Conservation (phyloP, 2,329 filamentous ascomycete species). For the Xylaria hypoxylon region DNA sequence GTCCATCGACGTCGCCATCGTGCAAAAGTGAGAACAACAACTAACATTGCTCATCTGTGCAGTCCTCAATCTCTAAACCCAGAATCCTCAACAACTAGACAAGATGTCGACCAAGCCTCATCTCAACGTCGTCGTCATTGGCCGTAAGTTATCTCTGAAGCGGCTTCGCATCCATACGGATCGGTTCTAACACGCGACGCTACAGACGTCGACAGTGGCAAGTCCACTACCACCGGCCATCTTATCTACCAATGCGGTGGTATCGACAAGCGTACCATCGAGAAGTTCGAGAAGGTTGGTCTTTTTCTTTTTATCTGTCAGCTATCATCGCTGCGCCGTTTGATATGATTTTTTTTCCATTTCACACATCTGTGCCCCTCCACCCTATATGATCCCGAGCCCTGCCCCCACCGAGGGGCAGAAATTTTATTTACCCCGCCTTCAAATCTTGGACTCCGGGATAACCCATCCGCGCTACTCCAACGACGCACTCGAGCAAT, state of each 20-base stretch:
- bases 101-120: slow-evolving; percentile 75
- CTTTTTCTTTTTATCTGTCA: slow-evolving; percentile 18
- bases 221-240: slow-evolving; percentile 72
- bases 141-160: slow-evolving; percentile 49
- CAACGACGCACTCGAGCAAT: slow-evolving; percentile 11
- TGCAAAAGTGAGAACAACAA: slow-evolving; percentile 7
- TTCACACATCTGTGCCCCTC: slow-evolving; percentile 27
- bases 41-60: slow-evolving; percentile 24
- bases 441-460: slow-evolving; percentile 37
- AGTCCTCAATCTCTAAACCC: slow-evolving; percentile 34
- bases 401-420: slow-evolving; percentile 47
- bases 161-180: slow-evolving; percentile 20
- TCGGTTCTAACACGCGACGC: slow-evolving; percentile 24
- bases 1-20: background rate
- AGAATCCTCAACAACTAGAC: slow-evolving; percentile 51
- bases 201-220: slow-evolving; percentile 63
- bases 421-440: slow-evolving; percentile 50
- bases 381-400: slow-evolving; percentile 11
- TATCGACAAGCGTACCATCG: slow-evolving; percentile 99
- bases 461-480: slow-evolving; percentile 12
- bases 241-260: slow-evolving; percentile 99
- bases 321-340: slow-evolving; percentile 41
- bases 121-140: slow-evolving; percentile 98
- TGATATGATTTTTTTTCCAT: slow-evolving; percentile 40
- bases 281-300: slow-evolving; percentile 99